phyloP scores from a whole-genome alignment of 139 green algal genomes.

The Chlamydomonas incerta region DNA sequence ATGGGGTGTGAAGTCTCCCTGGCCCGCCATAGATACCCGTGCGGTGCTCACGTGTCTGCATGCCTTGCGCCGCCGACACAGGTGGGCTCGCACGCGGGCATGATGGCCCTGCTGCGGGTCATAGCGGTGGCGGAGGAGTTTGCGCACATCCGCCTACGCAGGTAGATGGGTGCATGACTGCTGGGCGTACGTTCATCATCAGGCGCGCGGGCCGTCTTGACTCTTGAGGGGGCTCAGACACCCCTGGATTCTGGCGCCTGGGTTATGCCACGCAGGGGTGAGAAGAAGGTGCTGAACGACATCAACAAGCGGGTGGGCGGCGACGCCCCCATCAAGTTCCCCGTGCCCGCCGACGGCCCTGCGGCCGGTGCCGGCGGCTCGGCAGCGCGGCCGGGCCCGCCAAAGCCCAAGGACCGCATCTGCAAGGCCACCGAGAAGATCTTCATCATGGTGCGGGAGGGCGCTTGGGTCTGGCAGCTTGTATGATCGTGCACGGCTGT shows the following conservation, averaged over 20 bases:
- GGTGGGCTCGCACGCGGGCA: constrained; percentile 32
- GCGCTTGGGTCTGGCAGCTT: too few relatives aligned
- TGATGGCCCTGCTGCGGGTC: constrained; percentile 74
- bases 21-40: too few relatives aligned
- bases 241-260: too few relatives aligned
- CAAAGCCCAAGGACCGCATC: constrained; percentile 79
- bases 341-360: constrained; percentile 61
- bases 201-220: too few relatives aligned
- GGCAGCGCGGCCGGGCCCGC: neutral
- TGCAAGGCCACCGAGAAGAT: constrained; percentile 75
- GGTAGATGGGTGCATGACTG: constrained; percentile 13
- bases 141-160: constrained; percentile 53
- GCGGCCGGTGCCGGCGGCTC: neutral
- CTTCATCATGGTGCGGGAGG: constrained; percentile 77
- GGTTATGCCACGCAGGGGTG: constrained; percentile 52
- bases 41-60: too few relatives aligned
- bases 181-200: too few relatives aligned
- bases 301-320: constrained; percentile 66
- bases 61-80: neutral
- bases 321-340: constrained; percentile 58
- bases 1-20: too few relatives aligned
- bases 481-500: too few relatives aligned
- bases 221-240: too few relatives aligned
- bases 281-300: constrained; percentile 79
- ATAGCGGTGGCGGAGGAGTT: constrained; percentile 72